These are phyloP conservation scores for Mycena rosella DNA, from an alignment of 768 basidiomycete genomes.

Conservation along the genomic window DNA sequence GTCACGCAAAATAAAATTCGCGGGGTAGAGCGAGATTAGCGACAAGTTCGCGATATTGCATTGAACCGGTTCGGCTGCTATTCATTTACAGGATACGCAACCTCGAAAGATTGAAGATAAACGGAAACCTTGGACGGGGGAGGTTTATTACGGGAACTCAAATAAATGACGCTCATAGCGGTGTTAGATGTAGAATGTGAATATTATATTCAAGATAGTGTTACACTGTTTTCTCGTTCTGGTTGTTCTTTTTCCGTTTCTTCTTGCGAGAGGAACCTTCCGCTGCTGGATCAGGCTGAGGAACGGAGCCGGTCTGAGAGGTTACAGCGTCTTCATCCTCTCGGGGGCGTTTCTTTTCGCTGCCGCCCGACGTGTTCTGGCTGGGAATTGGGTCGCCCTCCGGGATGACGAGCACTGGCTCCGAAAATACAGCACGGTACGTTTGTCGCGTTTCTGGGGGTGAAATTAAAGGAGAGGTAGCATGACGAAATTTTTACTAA, in stretches of 20 bases:
- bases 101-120: too few species aligned
- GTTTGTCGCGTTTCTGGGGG: conserved; percentile 81
- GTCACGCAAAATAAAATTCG: too few species aligned
- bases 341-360: conserved; percentile 39
- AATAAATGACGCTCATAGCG: too few species aligned
- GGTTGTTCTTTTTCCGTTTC: conserved; percentile 44
- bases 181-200: too few species aligned
- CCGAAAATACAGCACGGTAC: conserved; percentile 83
- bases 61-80: too few species aligned
- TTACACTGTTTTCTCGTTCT: too few species aligned
- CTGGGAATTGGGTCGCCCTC: conserved; percentile 25
- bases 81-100: too few species aligned
- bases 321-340: conserved; percentile 33
- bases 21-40: too few species aligned
- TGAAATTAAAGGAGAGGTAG: background rate
- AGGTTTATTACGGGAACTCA: too few species aligned
- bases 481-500: conserved; percentile 52
- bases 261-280: conserved; percentile 44
- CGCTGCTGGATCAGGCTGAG: conserved; percentile 3
- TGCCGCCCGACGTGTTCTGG: conserved; percentile 1
- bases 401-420: conserved; percentile 76
- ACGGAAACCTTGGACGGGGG: too few species aligned
- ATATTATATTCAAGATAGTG: too few species aligned
- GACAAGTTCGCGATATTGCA: too few species aligned
- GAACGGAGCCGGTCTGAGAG: background rate